Evolutionary conservation across 225 moss, liverwort and hornwort species (phyloP).

Genomic region (Bryum argenteum): DNA sequence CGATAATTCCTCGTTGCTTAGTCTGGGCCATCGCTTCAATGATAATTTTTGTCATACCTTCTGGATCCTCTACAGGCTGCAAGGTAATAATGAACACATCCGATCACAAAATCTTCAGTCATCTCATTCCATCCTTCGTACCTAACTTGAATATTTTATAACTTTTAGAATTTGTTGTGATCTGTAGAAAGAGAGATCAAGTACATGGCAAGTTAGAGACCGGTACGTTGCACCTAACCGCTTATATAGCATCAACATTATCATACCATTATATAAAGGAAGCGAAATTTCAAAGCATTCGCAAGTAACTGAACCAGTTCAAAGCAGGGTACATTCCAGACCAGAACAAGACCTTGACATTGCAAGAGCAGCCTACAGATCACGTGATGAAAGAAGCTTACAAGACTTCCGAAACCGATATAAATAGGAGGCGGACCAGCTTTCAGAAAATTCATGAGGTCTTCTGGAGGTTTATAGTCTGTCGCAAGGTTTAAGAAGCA

Average conservation of each 20-base stretch:
- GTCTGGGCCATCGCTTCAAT: slow-evolving; percentile 76
- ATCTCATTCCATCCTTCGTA: slow-evolving; percentile 2
- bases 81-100: slow-evolving; percentile 25
- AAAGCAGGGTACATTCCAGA: too few relatives aligned
- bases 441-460: slow-evolving; percentile 69
- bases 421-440: slow-evolving; percentile 86
- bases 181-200: neutral
- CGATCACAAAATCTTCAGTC: slow-evolving; percentile 17
- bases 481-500: slow-evolving; percentile 92
- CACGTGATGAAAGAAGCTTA: slow-evolving; percentile 43
- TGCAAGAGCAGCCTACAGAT: too few relatives aligned
- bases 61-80: slow-evolving; percentile 96
- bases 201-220: neutral
- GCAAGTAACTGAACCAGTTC: neutral
- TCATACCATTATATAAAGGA: neutral
- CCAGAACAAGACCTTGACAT: too few relatives aligned
- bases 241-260: slow-evolving; percentile 15
- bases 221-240: too few relatives aligned
- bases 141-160: neutral
- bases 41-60: slow-evolving; percentile 91
- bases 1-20: slow-evolving; percentile 84
- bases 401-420: slow-evolving; percentile 96
- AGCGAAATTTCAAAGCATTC: neutral
- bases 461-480: slow-evolving; percentile 84
- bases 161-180: too few relatives aligned